Conservation (phyloP, 73 alveolate genomes). For the Tetrahymena malaccensis region DNA sequence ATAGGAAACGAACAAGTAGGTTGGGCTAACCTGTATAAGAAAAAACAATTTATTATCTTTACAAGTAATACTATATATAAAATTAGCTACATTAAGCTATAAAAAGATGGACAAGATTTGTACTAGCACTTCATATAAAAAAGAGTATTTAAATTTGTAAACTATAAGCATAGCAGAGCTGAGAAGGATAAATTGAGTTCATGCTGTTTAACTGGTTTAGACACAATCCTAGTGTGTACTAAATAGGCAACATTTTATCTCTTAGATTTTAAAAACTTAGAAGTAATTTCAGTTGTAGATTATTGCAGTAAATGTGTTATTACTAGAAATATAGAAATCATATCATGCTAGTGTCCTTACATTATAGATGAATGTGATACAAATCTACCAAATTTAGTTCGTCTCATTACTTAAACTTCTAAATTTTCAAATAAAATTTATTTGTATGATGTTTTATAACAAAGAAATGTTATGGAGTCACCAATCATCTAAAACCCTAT, state of each 20-base stretch:
- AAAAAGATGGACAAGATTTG: background rate
- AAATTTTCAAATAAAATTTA: background rate
- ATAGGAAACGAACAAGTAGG: background rate
- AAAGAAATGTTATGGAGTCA: background rate
- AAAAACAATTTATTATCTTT: background rate
- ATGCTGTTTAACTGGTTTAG: background rate
- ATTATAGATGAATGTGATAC: background rate
- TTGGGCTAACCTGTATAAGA: background rate
- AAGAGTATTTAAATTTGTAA: background rate
- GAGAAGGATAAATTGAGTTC: background rate
- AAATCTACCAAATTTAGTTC: background rate
- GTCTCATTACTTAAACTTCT: background rate
- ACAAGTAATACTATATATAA: background rate
- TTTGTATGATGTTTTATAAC: background rate
- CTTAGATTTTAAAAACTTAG: background rate
- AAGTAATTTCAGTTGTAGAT: background rate
- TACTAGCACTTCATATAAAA: background rate
- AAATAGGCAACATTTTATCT: background rate
- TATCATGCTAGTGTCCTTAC: background rate
- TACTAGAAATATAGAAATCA: background rate
- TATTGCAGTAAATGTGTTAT: background rate
- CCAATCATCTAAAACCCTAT: background rate
- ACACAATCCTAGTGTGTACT: background rate
- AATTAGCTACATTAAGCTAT: background rate
- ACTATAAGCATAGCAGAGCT: background rate